These are phyloP conservation scores for Penicillium daleae DNA, from an alignment of 495 filamentous ascomycete genomes.

Conservation along the genomic window DNA sequence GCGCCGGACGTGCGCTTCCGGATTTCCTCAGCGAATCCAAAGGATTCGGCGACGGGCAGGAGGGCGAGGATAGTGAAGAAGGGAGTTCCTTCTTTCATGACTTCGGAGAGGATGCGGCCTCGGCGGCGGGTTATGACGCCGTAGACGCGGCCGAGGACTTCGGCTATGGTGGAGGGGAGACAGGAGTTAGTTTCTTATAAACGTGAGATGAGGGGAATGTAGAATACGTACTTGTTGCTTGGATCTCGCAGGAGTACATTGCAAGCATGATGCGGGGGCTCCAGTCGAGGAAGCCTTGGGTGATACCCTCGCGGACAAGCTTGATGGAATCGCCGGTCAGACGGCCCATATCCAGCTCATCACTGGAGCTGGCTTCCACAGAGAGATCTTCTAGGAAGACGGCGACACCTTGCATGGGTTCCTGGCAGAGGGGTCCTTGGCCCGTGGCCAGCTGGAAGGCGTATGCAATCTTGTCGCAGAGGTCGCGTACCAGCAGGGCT, in stretches of 20 bases:
- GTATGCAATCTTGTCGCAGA: conserved; percentile 88
- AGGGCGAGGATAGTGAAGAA: conserved; percentile 91
- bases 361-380: conserved; percentile 55
- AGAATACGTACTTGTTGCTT: conserved; percentile 76
- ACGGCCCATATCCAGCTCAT: conserved; percentile 75
- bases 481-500: conserved; percentile 68
- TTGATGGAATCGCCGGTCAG: conserved; percentile 91
- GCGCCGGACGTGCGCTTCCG: conserved; percentile 89
- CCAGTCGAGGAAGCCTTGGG: conserved; percentile 92
- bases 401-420: conserved; percentile 91
- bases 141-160: conserved; percentile 94
- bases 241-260: conserved; percentile 99
- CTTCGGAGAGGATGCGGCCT: conserved; percentile 84
- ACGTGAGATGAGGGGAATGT: neutral
- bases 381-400: conserved; percentile 85
- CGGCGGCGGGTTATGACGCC: conserved; percentile 88
- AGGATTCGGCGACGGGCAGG: conserved; percentile 90
- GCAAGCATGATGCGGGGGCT: conserved; percentile 89
- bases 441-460: conserved; percentile 92
- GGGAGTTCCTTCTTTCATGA: conserved; percentile 91
- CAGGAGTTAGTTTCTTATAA: conserved; percentile 21
- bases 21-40: conserved; percentile 95
- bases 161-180: conserved; percentile 55
- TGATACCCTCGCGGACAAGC: conserved; percentile 81
- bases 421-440: conserved; percentile 88